phyloP scores from a whole-genome alignment of 2,329 filamentous ascomycete species.

The Aspergillus neoniger region DNA sequence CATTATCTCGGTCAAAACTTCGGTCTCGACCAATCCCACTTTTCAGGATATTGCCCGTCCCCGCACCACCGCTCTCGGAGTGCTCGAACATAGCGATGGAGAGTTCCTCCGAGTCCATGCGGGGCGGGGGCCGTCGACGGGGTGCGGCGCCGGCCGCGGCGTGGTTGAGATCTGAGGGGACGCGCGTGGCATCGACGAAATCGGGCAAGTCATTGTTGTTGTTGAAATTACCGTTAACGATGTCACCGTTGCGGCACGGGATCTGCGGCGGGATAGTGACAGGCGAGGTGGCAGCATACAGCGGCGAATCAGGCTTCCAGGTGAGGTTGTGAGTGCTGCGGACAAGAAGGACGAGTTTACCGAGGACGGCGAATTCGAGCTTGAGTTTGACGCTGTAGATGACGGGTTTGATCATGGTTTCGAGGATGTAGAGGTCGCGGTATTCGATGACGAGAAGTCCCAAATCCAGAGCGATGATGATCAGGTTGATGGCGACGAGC shows the following conservation, averaged over 20 bases:
- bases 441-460: slow-evolving; percentile 48
- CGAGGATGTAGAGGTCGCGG: slow-evolving; percentile 48
- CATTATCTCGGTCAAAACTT: too few species aligned
- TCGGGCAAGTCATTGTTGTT: slow-evolving; percentile 37
- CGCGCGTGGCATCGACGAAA: slow-evolving; percentile 48
- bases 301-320: slow-evolving; percentile 41
- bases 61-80: slow-evolving; percentile 9
- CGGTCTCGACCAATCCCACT: too few species aligned
- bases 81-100: slow-evolving; percentile 45
- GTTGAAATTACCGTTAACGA: too few species aligned
- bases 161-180: slow-evolving; percentile 46
- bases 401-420: slow-evolving; percentile 50
- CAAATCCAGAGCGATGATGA: slow-evolving; percentile 51
- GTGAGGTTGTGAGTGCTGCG: slow-evolving; percentile 29
- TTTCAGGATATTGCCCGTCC: background rate
- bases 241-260: too few species aligned
- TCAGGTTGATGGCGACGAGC: slow-evolving; percentile 51
- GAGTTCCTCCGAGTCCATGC: slow-evolving; percentile 40
- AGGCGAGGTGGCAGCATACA: slow-evolving; percentile 5
- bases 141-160: slow-evolving; percentile 27
- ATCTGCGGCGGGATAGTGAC: background rate
- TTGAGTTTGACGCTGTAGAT: slow-evolving; percentile 54
- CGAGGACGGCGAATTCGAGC: slow-evolving; percentile 53
- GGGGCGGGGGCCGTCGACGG: slow-evolving; percentile 28
- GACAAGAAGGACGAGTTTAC: slow-evolving; percentile 47